These are phyloP conservation scores for Ogataea neopini DNA, from an alignment of 805 yeast species.

Conservation along the genomic window DNA sequence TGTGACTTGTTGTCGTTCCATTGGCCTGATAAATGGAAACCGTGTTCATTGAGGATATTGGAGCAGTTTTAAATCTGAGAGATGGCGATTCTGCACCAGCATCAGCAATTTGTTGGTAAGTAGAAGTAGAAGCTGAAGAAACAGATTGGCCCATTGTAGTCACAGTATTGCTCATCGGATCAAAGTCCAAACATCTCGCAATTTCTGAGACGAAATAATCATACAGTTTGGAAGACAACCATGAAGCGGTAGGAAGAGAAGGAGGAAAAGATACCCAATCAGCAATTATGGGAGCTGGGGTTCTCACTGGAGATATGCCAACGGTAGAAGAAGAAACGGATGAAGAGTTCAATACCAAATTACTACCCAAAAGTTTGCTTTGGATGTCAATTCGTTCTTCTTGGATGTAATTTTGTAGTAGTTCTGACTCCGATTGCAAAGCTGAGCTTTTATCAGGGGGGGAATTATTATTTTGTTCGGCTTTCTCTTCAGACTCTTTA, in stretches of 20 bases:
- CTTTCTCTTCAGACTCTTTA: slow-evolving; percentile 1
- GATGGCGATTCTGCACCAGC: slow-evolving; percentile 4
- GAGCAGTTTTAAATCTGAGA: slow-evolving; percentile 13
- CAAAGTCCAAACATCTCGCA: slow-evolving; percentile 11
- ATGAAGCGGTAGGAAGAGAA: slow-evolving; percentile 7
- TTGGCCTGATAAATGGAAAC: slow-evolving; percentile 13
- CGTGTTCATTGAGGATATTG: slow-evolving; percentile 16
- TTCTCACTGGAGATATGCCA: slow-evolving; percentile 9
- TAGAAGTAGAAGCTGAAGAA: slow-evolving; percentile 14
- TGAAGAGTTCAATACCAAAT: slow-evolving; percentile 9
- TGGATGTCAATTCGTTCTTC: slow-evolving; percentile 20
- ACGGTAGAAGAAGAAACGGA: slow-evolving; percentile 14
- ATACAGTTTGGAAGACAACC: slow-evolving; percentile 12
- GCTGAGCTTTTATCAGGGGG: not conserved
- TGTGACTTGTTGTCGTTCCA: slow-evolving; percentile 2
- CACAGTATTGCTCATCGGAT: slow-evolving; percentile 10
- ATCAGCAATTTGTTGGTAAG: slow-evolving; percentile 17
- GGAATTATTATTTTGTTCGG: not conserved
- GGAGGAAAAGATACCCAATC: slow-evolving; percentile 7
- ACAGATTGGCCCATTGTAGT: slow-evolving; percentile 14
- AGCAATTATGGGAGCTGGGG: not conserved
- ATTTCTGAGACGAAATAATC: slow-evolving; percentile 16
- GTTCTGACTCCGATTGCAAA: slow-evolving; percentile 7
- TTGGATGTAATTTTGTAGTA: slow-evolving; percentile 10
- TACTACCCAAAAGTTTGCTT: slow-evolving; percentile 11